Conservation (phyloP, 768 basidiomycete species). For the Suillus spraguei region DNA sequence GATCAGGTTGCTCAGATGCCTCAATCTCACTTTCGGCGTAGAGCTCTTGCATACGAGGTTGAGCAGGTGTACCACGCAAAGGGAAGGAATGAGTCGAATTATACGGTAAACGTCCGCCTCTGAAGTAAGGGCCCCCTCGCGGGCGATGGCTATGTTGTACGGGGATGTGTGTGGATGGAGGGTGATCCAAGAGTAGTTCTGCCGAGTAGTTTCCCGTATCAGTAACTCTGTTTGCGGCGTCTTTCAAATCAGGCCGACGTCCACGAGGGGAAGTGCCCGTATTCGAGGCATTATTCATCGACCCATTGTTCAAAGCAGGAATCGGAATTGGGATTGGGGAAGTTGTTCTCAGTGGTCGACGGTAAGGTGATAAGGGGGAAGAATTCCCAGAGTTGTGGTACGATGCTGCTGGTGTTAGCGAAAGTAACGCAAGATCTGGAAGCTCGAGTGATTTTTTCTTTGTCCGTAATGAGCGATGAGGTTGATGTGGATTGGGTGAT, state of each 20-base stretch:
- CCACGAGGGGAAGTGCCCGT: conserved; percentile 39
- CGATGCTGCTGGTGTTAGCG: conserved; percentile 45
- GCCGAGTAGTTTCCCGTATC: conserved; percentile 38
- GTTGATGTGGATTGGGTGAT: conserved; percentile 43
- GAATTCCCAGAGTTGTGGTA: conserved; percentile 38
- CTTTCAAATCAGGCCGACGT: conserved; percentile 34
- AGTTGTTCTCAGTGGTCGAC: conserved; percentile 43
- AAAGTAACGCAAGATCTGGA: conserved; percentile 65
- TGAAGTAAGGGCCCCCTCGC: conserved; percentile 36
- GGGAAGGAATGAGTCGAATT: conserved; percentile 48
- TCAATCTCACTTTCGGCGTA: conserved; percentile 41
- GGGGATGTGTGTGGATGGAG: conserved; percentile 46
- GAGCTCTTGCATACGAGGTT: conserved; percentile 48
- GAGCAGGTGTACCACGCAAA: conserved; percentile 34
- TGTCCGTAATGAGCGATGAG: conserved; percentile 62
- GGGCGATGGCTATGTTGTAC: conserved; percentile 35
- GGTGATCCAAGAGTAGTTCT: conserved; percentile 43
- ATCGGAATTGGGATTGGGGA: conserved; percentile 54
- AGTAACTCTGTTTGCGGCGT: conserved; percentile 25
- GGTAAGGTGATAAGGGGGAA: conserved; percentile 44
- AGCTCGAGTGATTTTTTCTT: conserved; percentile 79
- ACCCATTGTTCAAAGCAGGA: conserved; percentile 40
- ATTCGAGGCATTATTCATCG: conserved; percentile 36
- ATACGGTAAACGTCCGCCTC: conserved; percentile 39
- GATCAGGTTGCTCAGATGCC: conserved; percentile 31